Evolutionary conservation across 1,284 basidiomycete species (phyloP), one percentile per base, ranked within the genome.

Genomic region (Ceratorhiza oryzae-sativae): DNA sequence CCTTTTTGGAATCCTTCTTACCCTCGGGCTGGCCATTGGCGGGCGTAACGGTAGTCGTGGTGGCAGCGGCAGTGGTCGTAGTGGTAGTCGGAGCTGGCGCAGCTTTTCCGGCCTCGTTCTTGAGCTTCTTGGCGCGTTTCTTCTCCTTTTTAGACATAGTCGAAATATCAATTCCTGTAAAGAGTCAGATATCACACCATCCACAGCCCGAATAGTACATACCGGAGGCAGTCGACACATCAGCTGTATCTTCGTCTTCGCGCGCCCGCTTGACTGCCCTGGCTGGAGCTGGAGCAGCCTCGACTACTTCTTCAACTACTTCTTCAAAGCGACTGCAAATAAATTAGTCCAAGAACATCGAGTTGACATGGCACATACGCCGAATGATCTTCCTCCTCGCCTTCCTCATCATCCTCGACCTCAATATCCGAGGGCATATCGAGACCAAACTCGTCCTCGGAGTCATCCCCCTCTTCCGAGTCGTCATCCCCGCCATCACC

Each of bases 51-150:
- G 73, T 68, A 13, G 75, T 75, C 32, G 77, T 75, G 36, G 78
- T 68, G 58, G 75, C 75, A 23, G 75, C 74, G 39, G 73, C 74
- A 30, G 72, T 68, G 15, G 56, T 60, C n/a, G 56, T 71, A 15
- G 55, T 48, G 53, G 56, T 62, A 15, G 56, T 53, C 18, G 56
- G 55, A 8, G 59, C 82, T 27, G 84, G 82, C 23, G 86, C 85
- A 41, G 88, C 84, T 55, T 86, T 83, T 25, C 88, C 90, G 72
- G 83, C 83, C 63, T 86, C 85, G 51, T 80, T 84, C 83, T 92
- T 93, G 77, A 87, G 83, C 82, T 92, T 93, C 83, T 93, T 94
- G 73, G 62, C 62, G 72, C 79, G 78, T 78, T 81, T 81, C 72
- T 78, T 77, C 76, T 79, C 77, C 58, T 78, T 77, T 75, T 80